These are phyloP conservation scores for Xylaria sp. DNA, from an alignment of 2,329 filamentous ascomycete species.

Conservation along the genomic window DNA sequence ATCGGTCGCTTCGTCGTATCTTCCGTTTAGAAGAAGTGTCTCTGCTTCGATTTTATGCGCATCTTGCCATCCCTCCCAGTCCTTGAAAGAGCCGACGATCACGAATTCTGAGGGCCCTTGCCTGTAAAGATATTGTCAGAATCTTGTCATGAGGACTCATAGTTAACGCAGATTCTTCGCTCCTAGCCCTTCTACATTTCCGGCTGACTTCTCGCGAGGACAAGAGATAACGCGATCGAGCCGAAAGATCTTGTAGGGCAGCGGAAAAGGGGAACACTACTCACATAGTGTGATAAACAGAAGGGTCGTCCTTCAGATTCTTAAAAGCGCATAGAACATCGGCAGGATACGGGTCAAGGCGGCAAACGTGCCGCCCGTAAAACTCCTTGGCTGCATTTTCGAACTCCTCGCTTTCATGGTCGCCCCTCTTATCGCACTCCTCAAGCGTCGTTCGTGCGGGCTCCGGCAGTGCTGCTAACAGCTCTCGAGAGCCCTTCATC, in stretches of 20 bases:
- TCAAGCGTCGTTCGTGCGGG: conserved; percentile 23
- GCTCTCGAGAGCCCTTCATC: not conserved
- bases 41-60: conserved; percentile 32
- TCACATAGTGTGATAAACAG: conserved; percentile 43
- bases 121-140: conserved; percentile 26
- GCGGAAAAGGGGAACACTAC: not conserved
- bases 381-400: conserved; percentile 29
- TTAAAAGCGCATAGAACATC: conserved; percentile 12
- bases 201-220: not conserved
- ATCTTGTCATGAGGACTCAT: not conserved
- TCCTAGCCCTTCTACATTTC: not conserved
- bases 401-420: conserved; percentile 36
- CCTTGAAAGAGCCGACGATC: conserved; percentile 38
- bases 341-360: conserved; percentile 33
- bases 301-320: conserved; percentile 36
- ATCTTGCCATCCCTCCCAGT: conserved; percentile 36
- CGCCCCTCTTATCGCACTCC: conserved; percentile 31
- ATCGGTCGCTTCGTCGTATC: conserved; percentile 24
- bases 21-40: conserved; percentile 29
- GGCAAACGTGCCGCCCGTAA: conserved; percentile 33
- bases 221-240: not conserved
- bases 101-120: conserved; percentile 47
- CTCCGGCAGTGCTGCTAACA: conserved; percentile 20
- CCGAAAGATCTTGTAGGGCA: not conserved
- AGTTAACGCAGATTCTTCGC: not conserved